Evolutionary conservation across 148 eudicot species (phyloP), one percentile per base, ranked within the genome.

Genomic region (Silene conica): DNA sequence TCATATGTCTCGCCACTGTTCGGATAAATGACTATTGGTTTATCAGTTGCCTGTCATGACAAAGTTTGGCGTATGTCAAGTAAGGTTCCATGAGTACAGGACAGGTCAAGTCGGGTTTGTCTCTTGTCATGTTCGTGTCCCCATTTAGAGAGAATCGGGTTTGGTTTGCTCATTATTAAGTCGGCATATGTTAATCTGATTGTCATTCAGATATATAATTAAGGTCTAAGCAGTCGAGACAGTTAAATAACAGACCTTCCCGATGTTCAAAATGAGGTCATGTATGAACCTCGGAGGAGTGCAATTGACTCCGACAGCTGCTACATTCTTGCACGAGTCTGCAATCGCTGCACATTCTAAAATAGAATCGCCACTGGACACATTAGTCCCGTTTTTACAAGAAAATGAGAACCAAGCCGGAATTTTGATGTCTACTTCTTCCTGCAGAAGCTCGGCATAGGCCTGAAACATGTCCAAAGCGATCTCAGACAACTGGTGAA

Each of bases 1-100:
- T 95, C 97, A 82, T 92, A 92, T 46, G 84, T 85, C 82, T 95
- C 98, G 14, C 98, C 98, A 60, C 97, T 95, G 72, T 95, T 95
- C 15, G 98, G 98, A 76, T 95, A 92, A 61, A 95, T 83, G 59
- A 92, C 84, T 71, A 92, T 81, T n/a, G 97, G 93, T 79, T 95
- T 94, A 63, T 79, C 57, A 9, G 97, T 73, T 78, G 81, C 92
- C 98, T 94, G 87, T 68, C 25, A 68, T 19, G 10, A 19, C 38
- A 22, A 66, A 41, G 54, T 20, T 41, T 18, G 15, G 0, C 70
- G 3, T 28, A 28, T 64, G 45, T 64, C 31, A 31, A 34, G 5
- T 34, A 2, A 34, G 46, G 46, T 3, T 6, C 45, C 21, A 20
- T 21, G 1, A 60, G 63, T 21, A 60, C 62, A 19, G 68, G 12